Evolutionary conservation across 2,329 filamentous ascomycete species (phyloP), one percentile per base, ranked within the genome.

Genomic region (Epichloe uncinata): DNA sequence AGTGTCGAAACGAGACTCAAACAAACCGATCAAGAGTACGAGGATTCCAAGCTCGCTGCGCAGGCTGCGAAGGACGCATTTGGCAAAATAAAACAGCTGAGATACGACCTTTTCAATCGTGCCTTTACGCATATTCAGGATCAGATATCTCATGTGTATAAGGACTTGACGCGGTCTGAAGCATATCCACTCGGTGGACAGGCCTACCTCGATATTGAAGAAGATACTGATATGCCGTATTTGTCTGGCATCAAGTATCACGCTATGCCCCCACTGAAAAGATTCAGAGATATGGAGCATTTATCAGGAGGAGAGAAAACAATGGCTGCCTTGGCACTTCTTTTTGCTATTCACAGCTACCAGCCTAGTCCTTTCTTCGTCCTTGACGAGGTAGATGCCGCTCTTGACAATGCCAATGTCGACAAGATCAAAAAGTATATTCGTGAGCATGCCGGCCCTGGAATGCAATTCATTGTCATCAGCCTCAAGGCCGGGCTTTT

Each of bases 391-490:
- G 91, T 98, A 13, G 93, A 98, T 64, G 94, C 93, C 9, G 94
- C 93, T 40, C 78, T 98, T n/a, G 93, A 98, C 65, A 95, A 96
- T 62, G 89, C 91, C 53, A 98, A 98, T 60, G 93, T 97, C 6
- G 84, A 88, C 58, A 89, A 94, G 64, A 90, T 98, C 67, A 93
- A 91, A 56, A 93, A 93, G 66, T 98, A 98, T 63, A 95, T 98
- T 54, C 81, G 85, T 37, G 88, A 95, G 61, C 90, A 98, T 67
- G 87, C 90, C 1, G 87, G 88, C 0, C 93, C 93, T 1, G 94
- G 94, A 13, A 97, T 97, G 89, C 93, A 98, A 66, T 98, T 98
- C 59, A 94, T 98, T 53, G 93, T 98, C 57, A 98, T 98, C 66
- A 89, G 83, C 70, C 76, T 98, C 64, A 98, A 98, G 77, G 86